Evolutionary conservation across 768 basidiomycete species (phyloP), one percentile per base, ranked within the genome.

Genomic region (Leccinellum luteum): DNA sequence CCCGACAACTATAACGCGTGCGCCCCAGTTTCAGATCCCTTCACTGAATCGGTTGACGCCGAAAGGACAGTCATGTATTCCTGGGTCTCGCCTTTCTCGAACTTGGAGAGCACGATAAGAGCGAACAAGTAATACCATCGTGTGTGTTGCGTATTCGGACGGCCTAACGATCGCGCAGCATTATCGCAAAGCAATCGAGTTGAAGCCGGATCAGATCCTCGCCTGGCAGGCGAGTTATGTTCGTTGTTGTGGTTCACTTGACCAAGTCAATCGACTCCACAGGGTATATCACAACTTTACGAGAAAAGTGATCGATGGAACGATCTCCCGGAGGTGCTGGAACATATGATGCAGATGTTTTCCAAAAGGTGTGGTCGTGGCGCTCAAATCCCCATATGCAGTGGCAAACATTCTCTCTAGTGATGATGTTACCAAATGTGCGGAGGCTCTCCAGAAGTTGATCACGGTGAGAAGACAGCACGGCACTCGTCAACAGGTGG

Each of bases 1-100:
- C 80, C 87, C 1, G 81, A 84, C 44, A 94, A 93, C 66, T 96
- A 96, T 68, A 86, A 89, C 66, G 94, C 91, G 93, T 95, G 69
- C 66, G 88, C 80, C 48, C 19, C 28, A 44, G n/a, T 44, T 48
- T 6, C 35, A 4, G 21, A 32, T 34, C 23, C 60, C 21, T 51
- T 32, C 19, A n/a, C 28, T 9, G 41, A 50, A 21, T 51, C 28
- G 30, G 44, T 58, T 54, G 34, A 66, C 35, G 21, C 51, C 43
- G 44, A 10, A 15, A 31, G 15, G 17, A 30, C 69, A 98, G 95
- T 5, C 83, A 89, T 69, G 89, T 97, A 23, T 97, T 94, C 68
- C 80, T 92, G 27, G 94, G 87, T 3, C 75, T 97, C 12, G 86
- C 97, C 1, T 77, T 82, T 23, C 76, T 92, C 12, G 92, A 96